Evolutionary conservation across 116 monocot species (phyloP), one percentile per base, ranked within the genome.

Genomic region (Cymodocea nodosa): DNA sequence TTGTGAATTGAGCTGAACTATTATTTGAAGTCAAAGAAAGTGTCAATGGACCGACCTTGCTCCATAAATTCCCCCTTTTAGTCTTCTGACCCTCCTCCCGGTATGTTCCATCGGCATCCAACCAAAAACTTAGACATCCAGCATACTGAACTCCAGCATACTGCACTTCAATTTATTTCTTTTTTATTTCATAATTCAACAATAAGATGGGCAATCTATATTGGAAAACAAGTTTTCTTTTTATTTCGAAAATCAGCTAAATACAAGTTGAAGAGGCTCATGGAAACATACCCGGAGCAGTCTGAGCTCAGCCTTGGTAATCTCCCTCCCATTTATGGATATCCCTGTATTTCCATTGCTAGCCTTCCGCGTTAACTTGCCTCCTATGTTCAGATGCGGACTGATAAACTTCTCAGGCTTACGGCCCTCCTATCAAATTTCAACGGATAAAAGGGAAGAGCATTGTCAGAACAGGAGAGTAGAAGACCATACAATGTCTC

Each of bases 31-130:
- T 6, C 12, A 12, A 8, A 44, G 44, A 44, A 44, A 44, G 44
- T 44, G 9, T 8, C 8, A 44, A 44, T 8, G 12, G 44, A 62
- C 56, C 52, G 56, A 98, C 92, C 99, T 81, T 92, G 63, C 70
- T 74, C 99, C 99, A 99, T 56, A 99, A 73, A 25, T 83, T 74
- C 20, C 99, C 99, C 53, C 82, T 92, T 53, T 83, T 76, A 56
- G 74, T 89, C 64, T 86, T 99, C 55, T 89, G 89, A 5, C 99
- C 99, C 75, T 99, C 99, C 63, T 99, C 99, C 70, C 76, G 81
- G 75, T 99, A 99, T 49, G 93, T 76, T 22, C 99, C 99, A 85
- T 99, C 99, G 64, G 86, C 74, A 85, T 99, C 81, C 66, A 99
- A 72, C 99, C 99, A 92, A 78, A 89, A 99, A 39, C 89, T 86